Percentiles rank a stretch among this genome's conserved stretches.
Evolutionary conservation across 371 early-diverging fungal species (phyloP).

Genomic region (Mortierella sp.): DNA sequence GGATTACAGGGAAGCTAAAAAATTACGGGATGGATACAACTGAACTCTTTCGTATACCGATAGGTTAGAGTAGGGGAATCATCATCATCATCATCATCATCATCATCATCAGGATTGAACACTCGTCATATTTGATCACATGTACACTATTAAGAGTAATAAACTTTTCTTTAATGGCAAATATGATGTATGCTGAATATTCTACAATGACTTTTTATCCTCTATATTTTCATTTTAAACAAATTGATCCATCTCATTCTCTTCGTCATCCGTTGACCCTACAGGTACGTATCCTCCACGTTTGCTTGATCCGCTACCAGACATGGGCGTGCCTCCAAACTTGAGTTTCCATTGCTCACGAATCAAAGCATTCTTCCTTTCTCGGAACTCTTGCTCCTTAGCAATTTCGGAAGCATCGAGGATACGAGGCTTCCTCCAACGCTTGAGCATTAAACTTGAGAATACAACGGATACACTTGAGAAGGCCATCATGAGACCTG

Average conservation of each 20-base stretch:
- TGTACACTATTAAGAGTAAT: not conserved
- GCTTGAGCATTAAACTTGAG: constrained; percentile 86
- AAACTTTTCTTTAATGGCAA: not conserved
- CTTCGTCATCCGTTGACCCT: constrained; percentile 17
- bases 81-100: not conserved
- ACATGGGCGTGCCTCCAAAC: constrained; percentile 25
- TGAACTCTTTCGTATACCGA: not conserved
- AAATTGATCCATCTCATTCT: constrained; percentile 37
- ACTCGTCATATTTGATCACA: too few species aligned
- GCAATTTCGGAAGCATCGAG: constrained; percentile 40
- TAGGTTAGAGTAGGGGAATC: not conserved
- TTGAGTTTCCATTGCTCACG: constrained; percentile 38
- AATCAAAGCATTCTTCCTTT: constrained; percentile 17
- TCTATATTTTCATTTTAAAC: constrained; percentile 9
- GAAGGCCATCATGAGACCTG: constrained; percentile 95
- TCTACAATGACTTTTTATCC: not conserved
- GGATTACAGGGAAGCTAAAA: not conserved
- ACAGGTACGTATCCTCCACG: constrained; percentile 27
- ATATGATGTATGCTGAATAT: constrained; percentile 2
- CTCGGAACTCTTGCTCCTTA: constrained; percentile 13
- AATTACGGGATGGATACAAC: not conserved
- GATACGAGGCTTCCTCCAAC: constrained; percentile 70
- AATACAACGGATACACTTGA: constrained; percentile 93
- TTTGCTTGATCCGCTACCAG: constrained; percentile 1
- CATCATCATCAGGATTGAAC: too few species aligned